A percentile compares a stretch with the other conserved stretches of the same genome.
phyloP scores from a whole-genome alignment of 257 asterid genomes.

The Solanum habrochaites region DNA sequence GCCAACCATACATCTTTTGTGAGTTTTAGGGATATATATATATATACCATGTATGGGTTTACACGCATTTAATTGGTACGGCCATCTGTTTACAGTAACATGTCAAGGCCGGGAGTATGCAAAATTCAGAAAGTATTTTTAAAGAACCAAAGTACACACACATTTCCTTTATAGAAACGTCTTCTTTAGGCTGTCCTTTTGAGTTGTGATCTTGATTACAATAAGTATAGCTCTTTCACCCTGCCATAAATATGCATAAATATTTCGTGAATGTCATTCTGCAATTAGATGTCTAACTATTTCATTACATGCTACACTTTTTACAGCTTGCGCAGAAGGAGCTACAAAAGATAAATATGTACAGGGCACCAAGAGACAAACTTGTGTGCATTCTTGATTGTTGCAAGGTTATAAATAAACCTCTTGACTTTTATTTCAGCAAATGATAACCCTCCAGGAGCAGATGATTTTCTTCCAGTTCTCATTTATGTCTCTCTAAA shows the following conservation, averaged over 20 bases:
- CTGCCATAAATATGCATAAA: background rate
- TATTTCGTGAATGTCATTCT: background rate
- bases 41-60: background rate
- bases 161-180: background rate
- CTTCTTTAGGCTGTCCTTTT: background rate
- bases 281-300: background rate
- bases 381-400: conserved; percentile 81
- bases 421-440: conserved; percentile 61
- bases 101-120: background rate
- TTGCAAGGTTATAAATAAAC: conserved; percentile 89
- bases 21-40: background rate
- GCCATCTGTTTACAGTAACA: background rate
- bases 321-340: conserved; percentile 90
- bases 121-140: background rate
- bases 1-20: background rate
- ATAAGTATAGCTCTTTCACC: background rate
- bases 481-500: conserved; percentile 84
- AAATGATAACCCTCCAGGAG: conserved; percentile 88
- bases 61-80: background rate
- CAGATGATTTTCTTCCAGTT: conserved; percentile 92
- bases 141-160: background rate
- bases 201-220: background rate
- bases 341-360: conserved; percentile 92
- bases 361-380: conserved; percentile 95
- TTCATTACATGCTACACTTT: background rate